These are phyloP conservation scores for Filosporella fistucella DNA, from an alignment of 495 filamentous ascomycete genomes.

Conservation along the genomic window DNA sequence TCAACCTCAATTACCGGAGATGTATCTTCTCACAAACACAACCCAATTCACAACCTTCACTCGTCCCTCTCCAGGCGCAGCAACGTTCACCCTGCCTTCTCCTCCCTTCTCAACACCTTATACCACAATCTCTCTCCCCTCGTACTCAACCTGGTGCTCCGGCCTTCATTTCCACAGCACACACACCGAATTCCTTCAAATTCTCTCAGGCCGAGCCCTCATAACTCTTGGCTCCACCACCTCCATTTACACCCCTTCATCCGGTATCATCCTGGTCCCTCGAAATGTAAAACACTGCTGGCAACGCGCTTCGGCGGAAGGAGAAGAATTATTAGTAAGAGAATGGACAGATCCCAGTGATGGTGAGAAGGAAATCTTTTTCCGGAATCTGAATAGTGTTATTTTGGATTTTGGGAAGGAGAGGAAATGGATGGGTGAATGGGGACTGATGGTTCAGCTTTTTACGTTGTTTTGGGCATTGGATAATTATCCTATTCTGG, in stretches of 20 bases:
- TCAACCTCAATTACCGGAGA: background rate
- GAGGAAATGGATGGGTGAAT: background rate
- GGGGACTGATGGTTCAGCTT: slow-evolving; percentile 6
- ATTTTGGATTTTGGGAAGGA: slow-evolving; percentile 5
- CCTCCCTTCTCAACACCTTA: background rate
- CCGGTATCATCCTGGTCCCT: slow-evolving; percentile 8
- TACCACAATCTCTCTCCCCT: slow-evolving; percentile 7
- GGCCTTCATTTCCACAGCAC: slow-evolving; percentile 13
- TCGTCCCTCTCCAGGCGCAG: background rate
- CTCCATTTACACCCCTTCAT: background rate
- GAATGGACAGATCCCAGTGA: slow-evolving; percentile 14
- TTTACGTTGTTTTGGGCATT: slow-evolving; percentile 6
- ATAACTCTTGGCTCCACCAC: slow-evolving; percentile 5
- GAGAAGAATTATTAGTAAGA: slow-evolving; percentile 6
- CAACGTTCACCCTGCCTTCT: slow-evolving; percentile 7
- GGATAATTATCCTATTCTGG: slow-evolving; percentile 11
- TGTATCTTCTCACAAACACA: too few species aligned
- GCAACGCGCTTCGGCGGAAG: slow-evolving; percentile 1
- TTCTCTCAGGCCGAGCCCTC: slow-evolving; percentile 6
- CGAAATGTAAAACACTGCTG: slow-evolving; percentile 6
- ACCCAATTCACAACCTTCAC: slow-evolving; percentile 7
- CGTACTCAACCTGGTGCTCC: slow-evolving; percentile 6
- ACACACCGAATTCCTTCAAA: slow-evolving; percentile 11
- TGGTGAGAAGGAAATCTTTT: slow-evolving; percentile 15
- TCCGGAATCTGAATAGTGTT: slow-evolving; percentile 10